Base-by-base conservation (phyloP, 2,329 filamentous ascomycete species). In the Aspergillus melleus region DNA sequence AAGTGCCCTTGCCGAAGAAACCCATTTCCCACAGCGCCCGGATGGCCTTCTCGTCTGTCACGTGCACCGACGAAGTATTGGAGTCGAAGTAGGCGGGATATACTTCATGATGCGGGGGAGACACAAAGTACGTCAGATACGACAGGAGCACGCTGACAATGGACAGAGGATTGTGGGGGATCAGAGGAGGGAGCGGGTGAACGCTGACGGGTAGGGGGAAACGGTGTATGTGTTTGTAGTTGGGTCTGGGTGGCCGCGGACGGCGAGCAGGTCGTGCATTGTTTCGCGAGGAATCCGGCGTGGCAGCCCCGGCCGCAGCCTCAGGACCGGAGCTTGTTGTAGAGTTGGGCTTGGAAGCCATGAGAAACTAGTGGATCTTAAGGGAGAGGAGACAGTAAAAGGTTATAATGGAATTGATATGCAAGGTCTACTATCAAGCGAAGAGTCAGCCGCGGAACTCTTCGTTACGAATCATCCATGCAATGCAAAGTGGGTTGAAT, bases 11-110 rank as follows among this genome's bases (percentile, higher is more conserved):
- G 52, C 96, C 96, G 76, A 94, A 99, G 77, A 99, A 99, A 5
- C 95, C 95, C 79, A 96, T 91, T 76, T 96, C 91, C 95, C 96
- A 99, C 24, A 99, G 77, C 1, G 89, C 91, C 57, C 90, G 84
- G 63, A 96, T 88, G 3, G 91, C 88, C 57, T 83, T 82, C 26
- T 87, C 81, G 73, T 97, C 89, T 19, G 87, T 91, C 58, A 99
- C 83, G 72, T 96, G 91, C 16, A 99, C 85, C 0, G 92, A 95
- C 30, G 88, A 86, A 3, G 92, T 96, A 58, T 89, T 86, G 1
- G 85, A 77, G n/a, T 92, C 94, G 83, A 94, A 97, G 65, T 89
- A 85, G 54, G 89, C 94, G 52, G 84, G 80, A 72, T 95, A 89
- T 47, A 87, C 78, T 42, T 85, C 78, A 11, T 84, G 80, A 5